Base-by-base conservation (phyloP, 1,139 yeast species). In the Dujonia santamariae region DNA sequence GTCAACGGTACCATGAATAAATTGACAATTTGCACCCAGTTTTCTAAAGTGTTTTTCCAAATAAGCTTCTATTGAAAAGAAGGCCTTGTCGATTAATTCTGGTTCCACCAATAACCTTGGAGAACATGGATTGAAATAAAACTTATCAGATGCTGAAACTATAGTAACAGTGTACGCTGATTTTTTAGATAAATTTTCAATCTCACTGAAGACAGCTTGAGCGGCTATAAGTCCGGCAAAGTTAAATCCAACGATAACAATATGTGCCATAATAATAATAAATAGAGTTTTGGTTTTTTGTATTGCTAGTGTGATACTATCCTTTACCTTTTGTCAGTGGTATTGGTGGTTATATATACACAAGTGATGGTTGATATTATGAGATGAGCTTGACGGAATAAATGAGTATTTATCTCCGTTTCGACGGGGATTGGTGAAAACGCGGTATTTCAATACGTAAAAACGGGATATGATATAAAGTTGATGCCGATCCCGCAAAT, bases 221-320 rank as follows among this genome's bases (percentile, higher is more conserved):
- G 56, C 54, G 4, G 66, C 63, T 6, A 32, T 26, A 11, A 53
- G 39, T 3, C 56, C 70, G 4, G 63, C 65, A 37, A 45, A 62
- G 2, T 67, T 63, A 3, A 61, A 67, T 7, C 70, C 70, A 16
- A 64, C 44, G n/a, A 64, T 54, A 3, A 61, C 56, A 15, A 61
- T 32, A 15, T n/a, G n/a, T n/a, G n/a, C n/a, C n/a, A n/a, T n/a
- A n/a, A n/a, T n/a, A n/a, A n/a, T n/a, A n/a, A n/a, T n/a, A n/a
- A n/a, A n/a, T n/a, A n/a, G n/a, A n/a, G n/a, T n/a, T n/a, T n/a
- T n/a, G n/a, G n/a, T n/a, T n/a, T n/a, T n/a, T n/a, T n/a, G n/a
- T n/a, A n/a, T n/a, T n/a, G n/a, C n/a, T n/a, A n/a, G n/a, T n/a
- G n/a, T n/a, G n/a, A n/a, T n/a, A n/a, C n/a, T n/a, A n/a, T n/a